Evolutionary conservation across 768 basidiomycete species (phyloP).

Genomic region (Candolleomyces efflorescens): DNA sequence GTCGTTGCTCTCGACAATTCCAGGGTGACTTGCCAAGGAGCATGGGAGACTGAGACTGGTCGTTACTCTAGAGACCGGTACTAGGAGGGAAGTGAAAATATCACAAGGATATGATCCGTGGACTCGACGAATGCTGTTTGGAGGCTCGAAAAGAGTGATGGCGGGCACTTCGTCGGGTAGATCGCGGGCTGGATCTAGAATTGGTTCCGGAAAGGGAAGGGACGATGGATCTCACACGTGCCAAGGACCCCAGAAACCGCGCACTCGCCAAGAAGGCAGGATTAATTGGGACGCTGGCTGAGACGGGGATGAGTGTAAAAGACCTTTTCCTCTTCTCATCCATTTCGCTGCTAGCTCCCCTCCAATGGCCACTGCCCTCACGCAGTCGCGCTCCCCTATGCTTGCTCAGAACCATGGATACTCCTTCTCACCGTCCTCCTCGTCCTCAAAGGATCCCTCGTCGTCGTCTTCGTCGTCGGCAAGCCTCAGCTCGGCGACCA

Average conservation of each 20-base stretch:
- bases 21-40: not conserved
- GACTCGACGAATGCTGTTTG: no score
- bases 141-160: no score
- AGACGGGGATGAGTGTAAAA: constrained; percentile 3
- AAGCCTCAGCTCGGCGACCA: constrained; percentile 10
- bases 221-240: not conserved
- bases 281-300: not conserved
- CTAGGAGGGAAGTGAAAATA: not conserved
- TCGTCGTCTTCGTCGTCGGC: constrained; percentile 13
- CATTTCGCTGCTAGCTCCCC: constrained; percentile 2
- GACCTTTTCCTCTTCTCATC: constrained; percentile 2
- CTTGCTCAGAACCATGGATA: not conserved
- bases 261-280: not conserved
- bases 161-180: no score
- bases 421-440: constrained; percentile 3
- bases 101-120: not conserved
- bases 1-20: no score
- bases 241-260: constrained; percentile 5
- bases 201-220: not conserved
- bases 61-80: not conserved
- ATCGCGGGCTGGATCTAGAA: no score
- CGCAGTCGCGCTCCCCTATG: not conserved
- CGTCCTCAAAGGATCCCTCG: constrained; percentile 7
- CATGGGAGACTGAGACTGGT: not conserved
- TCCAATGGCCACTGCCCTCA: constrained; percentile 12